Percentiles rank a stretch among this genome's conserved stretches.
Evolutionary conservation across 768 basidiomycete genomes (phyloP).

Genomic region (Boletales sp.): DNA sequence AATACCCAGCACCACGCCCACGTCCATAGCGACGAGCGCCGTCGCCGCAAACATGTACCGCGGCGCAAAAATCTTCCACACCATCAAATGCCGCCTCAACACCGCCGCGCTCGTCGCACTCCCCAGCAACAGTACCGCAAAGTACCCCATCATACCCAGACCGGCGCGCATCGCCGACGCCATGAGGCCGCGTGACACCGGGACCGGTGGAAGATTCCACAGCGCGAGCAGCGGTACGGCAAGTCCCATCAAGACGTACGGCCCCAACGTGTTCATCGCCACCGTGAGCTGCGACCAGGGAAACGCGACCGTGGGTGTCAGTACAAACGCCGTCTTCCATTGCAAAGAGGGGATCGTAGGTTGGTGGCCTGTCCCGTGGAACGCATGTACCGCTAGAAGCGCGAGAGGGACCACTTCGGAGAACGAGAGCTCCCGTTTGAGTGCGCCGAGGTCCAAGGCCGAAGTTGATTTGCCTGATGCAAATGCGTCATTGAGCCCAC

Average conservation of each 20-base stretch:
- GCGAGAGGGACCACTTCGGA: conserved; percentile 70
- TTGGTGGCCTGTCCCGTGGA: conserved; percentile 92
- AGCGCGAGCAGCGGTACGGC: conserved; percentile 68
- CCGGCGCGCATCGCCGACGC: conserved; percentile 48
- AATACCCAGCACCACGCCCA: conserved; percentile 36
- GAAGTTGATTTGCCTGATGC: conserved; percentile 45
- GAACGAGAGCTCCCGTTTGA: conserved; percentile 46
- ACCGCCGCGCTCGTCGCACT: conserved; percentile 71
- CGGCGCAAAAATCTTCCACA: conserved; percentile 99
- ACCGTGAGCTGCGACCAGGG: conserved; percentile 74
- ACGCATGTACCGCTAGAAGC: conserved; percentile 70
- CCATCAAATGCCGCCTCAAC: conserved; percentile 86
- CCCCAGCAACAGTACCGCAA: conserved; percentile 59
- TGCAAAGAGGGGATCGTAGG: conserved; percentile 85
- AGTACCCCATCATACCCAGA: conserved; percentile 69
- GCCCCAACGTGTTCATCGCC: conserved; percentile 72
- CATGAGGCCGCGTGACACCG: conserved; percentile 25
- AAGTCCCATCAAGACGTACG: conserved; percentile 61
- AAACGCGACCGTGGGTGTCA: conserved; percentile 65
- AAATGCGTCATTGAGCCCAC: conserved; percentile 50
- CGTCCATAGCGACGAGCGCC: conserved; percentile 66
- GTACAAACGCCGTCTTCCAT: conserved; percentile 91
- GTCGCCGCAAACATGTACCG: conserved; percentile 80
- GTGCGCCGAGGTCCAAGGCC: conserved; percentile 29
- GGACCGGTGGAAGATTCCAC: conserved; percentile 78